Evolutionary conservation across 768 basidiomycete species (phyloP), one percentile per base, ranked within the genome.

Genomic region (Hypsizygus marmoreus): DNA sequence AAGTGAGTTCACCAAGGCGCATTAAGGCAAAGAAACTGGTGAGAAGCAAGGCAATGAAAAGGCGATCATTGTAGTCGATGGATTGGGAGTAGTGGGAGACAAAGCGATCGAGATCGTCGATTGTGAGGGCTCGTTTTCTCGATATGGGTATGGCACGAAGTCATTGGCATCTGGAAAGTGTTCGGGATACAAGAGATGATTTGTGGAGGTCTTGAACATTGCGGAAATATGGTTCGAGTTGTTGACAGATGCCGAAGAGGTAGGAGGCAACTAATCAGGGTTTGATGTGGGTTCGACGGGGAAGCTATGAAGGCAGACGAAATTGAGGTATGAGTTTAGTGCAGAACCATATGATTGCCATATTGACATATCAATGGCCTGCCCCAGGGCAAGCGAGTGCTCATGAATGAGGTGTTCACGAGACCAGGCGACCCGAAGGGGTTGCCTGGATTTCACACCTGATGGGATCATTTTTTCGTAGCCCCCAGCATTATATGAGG

Each of bases 241-340:
- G 56, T 24, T 60, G 61, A 44, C 62, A 62, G 12, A 73, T 69
- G 12, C 72, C 70, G 0, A 69, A 67, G 2, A 76, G 57, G 52
- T 74, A 74, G 1, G 61, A 43, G 29, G 39, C 40, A 11, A 73
- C 66, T 0, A 69, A 70, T 9, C 43, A 24, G 0, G 72, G 70
- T 30, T 66, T 54, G 36, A 75, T 72, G 47, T 69, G 0, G 73
- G 75, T 0, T 69, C 57, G 11, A 69, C 20, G 3, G 70, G 59
- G 11, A 72, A 52, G 2, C 59, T 6, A 41, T 76, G 72, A 4
- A 23, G 12, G 2, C 13, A 30, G 6, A 39, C 14, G 48, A 74
- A 74, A 0, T 51, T 53, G 11, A 72, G 26, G 31, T 72, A 74
- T 4, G 65, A 71, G 17, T 72, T 62, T 12, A 72, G 43, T 5